These are phyloP conservation scores for Paraconiothyrium brasiliense DNA, from an alignment of 2,329 filamentous ascomycete species.

Conservation along the genomic window DNA sequence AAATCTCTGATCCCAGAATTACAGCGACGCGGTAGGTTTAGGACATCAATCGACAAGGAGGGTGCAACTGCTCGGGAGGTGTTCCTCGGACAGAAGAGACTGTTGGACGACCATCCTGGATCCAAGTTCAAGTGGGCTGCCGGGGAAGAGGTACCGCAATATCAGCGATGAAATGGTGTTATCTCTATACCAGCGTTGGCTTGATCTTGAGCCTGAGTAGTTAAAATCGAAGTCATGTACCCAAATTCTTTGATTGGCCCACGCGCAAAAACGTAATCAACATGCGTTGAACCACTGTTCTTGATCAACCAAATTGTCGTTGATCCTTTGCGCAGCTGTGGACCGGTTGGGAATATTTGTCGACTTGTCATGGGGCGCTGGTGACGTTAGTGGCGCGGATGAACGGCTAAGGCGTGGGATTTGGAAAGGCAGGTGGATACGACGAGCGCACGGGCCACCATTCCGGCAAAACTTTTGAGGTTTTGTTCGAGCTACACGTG, in stretches of 20 bases:
- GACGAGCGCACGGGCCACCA: constrained; percentile 1
- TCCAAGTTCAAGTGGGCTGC: constrained; percentile 20
- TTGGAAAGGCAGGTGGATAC: not conserved
- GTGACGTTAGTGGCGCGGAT: not conserved
- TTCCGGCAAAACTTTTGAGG: not conserved
- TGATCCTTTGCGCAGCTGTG: not conserved
- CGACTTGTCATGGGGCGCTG: not conserved
- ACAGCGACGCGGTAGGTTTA: constrained; percentile 43
- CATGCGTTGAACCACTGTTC: not conserved
- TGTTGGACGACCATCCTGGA: constrained; percentile 25
- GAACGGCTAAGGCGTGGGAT: not conserved
- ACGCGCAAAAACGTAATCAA: not conserved
- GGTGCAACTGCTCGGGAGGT: constrained; percentile 21
- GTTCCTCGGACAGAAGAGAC: constrained; percentile 20
- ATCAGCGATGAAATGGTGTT: constrained; percentile 8
- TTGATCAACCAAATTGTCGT: not conserved
- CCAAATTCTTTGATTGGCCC: not conserved
- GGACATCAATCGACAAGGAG: constrained; percentile 20
- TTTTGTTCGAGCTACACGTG: not conserved
- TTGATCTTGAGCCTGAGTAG: not conserved
- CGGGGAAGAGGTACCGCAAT: constrained; percentile 13
- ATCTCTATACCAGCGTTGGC: not conserved
- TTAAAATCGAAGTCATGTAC: not conserved
- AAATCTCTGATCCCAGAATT: constrained; percentile 35
- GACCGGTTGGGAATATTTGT: not conserved